These are phyloP conservation scores for Polygonum maritimum DNA, from an alignment of 148 eudicot genomes.

Conservation along the genomic window DNA sequence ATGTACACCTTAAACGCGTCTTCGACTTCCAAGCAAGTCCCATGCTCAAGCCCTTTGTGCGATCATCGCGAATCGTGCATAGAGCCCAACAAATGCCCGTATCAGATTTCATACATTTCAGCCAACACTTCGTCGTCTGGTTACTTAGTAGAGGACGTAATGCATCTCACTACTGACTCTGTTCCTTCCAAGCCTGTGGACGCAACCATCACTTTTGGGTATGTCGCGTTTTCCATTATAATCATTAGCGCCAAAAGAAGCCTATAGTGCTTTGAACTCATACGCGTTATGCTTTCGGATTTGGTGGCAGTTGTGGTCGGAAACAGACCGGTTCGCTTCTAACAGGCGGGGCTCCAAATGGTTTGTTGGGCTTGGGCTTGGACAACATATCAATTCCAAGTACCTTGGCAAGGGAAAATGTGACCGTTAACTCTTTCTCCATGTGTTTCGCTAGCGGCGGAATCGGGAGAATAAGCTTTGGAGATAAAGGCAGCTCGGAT, in stretches of 20 bases:
- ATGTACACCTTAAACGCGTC: conserved; percentile 74
- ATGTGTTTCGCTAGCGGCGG: conserved; percentile 77
- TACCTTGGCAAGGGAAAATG: conserved; percentile 48
- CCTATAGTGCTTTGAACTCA: too few species aligned
- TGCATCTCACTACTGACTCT: conserved; percentile 65
- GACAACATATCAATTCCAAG: conserved; percentile 62
- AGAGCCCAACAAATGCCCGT: conserved; percentile 40
- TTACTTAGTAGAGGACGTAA: conserved; percentile 60
- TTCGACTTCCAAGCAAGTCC: conserved; percentile 45
- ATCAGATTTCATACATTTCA: conserved; percentile 57
- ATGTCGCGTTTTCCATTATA: background rate
- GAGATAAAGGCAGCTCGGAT: conserved; percentile 65
- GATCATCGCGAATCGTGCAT: conserved; percentile 19
- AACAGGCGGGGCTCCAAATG: conserved; percentile 72
- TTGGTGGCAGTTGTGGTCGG: conserved; percentile 59
- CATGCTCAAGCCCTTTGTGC: conserved; percentile 69
- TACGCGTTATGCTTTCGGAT: too few species aligned
- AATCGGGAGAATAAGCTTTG: conserved; percentile 68
- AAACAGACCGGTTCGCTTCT: conserved; percentile 69
- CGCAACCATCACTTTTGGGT: conserved; percentile 81
- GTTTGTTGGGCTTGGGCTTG: conserved; percentile 78
- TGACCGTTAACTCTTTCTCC: conserved; percentile 72
- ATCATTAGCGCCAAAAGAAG: background rate
- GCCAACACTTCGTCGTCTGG: conserved; percentile 73
- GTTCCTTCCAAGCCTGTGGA: conserved; percentile 33